phyloP scores from a whole-genome alignment of 148 eudicot genomes.

The Chenopodium formosanum region DNA sequence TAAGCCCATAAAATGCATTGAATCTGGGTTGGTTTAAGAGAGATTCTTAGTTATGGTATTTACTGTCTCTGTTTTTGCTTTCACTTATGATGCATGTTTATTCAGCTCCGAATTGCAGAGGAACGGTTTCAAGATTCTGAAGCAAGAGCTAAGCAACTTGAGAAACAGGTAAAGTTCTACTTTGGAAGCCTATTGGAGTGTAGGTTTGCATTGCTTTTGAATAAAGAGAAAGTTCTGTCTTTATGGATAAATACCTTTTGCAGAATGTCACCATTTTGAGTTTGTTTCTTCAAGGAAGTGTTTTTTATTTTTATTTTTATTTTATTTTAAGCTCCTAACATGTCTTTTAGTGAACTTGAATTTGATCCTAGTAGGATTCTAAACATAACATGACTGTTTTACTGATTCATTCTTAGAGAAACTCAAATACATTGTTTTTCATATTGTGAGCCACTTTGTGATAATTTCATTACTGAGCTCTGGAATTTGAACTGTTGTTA shows the following conservation, averaged over 20 bases:
- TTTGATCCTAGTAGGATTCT: not conserved
- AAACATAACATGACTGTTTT: not conserved
- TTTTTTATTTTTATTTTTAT: not conserved
- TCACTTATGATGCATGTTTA: constrained; percentile 34
- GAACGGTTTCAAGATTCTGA: constrained; percentile 83
- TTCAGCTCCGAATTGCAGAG: constrained; percentile 86
- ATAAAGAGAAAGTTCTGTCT: not conserved
- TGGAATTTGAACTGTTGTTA: not conserved
- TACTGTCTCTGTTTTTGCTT: not conserved
- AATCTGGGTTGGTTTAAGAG: constrained; percentile 4
- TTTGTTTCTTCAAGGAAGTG: not conserved
- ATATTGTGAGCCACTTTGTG: not conserved
- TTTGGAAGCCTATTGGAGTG: not conserved
- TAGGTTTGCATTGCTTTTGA: constrained; percentile 1
- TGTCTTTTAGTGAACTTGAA: not conserved
- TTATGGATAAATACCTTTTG: not conserved
- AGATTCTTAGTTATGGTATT: not conserved
- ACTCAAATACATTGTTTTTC: not conserved
- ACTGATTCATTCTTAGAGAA: not conserved
- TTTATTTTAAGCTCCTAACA: not conserved
- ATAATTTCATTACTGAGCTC: not conserved
- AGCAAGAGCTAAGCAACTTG: constrained; percentile 85
- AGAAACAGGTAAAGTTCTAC: constrained; percentile 62
- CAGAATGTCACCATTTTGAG: not conserved
- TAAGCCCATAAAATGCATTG: not conserved